These are phyloP conservation scores for Salix purpurea DNA, from an alignment of 345 rosid species.

Conservation along the genomic window DNA sequence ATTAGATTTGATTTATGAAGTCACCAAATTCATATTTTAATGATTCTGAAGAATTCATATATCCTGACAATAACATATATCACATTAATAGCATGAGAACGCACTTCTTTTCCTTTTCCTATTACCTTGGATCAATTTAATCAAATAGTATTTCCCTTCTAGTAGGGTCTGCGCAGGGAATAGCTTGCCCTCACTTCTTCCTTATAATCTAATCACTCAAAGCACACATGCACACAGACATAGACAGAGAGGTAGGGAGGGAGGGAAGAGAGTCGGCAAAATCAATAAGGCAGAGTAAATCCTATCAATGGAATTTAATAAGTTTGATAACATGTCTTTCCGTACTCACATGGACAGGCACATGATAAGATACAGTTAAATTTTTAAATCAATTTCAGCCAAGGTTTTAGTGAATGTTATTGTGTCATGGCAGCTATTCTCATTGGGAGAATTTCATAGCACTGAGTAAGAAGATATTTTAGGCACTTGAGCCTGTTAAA, in stretches of 20 bases:
- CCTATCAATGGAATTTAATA: neutral
- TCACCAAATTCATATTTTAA: neutral
- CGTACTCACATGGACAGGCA: neutral
- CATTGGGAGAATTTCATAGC: neutral
- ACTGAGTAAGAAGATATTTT: neutral
- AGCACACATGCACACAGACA: neutral
- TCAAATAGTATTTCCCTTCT: neutral
- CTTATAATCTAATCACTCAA: neutral
- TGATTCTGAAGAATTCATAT: neutral
- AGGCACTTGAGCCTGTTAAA: neutral
- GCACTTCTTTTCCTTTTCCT: neutral
- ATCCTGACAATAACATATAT: neutral
- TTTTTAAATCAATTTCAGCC: neutral
- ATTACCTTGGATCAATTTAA: neutral
- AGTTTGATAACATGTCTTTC: neutral
- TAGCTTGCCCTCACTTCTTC: neutral
- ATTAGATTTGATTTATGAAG: neutral
- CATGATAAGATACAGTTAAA: neutral
- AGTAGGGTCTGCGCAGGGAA: neutral
- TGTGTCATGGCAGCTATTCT: neutral
- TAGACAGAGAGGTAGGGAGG: neutral
- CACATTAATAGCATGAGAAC: neutral
- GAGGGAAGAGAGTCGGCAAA: neutral
- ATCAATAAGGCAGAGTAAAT: neutral
- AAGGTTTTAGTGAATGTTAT: neutral